These are phyloP conservation scores for Tetradesmus lagerheimii DNA, from an alignment of 139 green algal species.

Conservation along the genomic window DNA sequence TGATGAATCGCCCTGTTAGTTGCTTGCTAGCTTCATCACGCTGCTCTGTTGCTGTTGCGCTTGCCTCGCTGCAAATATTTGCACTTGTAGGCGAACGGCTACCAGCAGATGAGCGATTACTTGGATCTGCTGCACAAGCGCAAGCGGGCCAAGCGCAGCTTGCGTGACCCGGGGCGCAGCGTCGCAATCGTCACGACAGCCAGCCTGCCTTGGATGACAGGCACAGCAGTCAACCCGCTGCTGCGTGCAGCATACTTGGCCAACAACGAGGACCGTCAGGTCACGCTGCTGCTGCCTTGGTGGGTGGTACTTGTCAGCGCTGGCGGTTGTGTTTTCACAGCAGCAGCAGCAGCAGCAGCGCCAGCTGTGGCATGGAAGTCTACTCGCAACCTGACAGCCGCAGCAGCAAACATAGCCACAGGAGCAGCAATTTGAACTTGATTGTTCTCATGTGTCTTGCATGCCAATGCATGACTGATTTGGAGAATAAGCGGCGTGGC, in stretches of 20 bases:
- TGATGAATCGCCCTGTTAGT: too few relatives aligned
- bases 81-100: constrained; percentile 1
- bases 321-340: not conserved
- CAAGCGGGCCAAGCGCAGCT: constrained; percentile 53
- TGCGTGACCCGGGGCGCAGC: constrained; percentile 81
- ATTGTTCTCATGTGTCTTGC: too few relatives aligned
- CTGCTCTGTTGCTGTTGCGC: not conserved
- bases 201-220: constrained; percentile 98
- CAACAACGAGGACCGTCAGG: constrained; percentile 67
- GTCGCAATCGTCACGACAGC: constrained; percentile 99
- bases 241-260: constrained; percentile 97
- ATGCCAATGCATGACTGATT: too few relatives aligned
- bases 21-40: too few relatives aligned
- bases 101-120: constrained; percentile 56
- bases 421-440: too few relatives aligned
- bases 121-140: constrained; percentile 52
- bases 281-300: constrained; percentile 74
- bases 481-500: too few relatives aligned
- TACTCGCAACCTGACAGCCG: too few relatives aligned
- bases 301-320: not conserved
- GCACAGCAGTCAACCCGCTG: constrained; percentile 98
- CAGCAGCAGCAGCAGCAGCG: not conserved
- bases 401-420: too few relatives aligned
- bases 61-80: not conserved
- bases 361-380: not conserved